Evolutionary conservation across 345 rosid genomes (phyloP), one percentile per base, ranked within the genome.

Genomic region (Syzygium jambos): DNA sequence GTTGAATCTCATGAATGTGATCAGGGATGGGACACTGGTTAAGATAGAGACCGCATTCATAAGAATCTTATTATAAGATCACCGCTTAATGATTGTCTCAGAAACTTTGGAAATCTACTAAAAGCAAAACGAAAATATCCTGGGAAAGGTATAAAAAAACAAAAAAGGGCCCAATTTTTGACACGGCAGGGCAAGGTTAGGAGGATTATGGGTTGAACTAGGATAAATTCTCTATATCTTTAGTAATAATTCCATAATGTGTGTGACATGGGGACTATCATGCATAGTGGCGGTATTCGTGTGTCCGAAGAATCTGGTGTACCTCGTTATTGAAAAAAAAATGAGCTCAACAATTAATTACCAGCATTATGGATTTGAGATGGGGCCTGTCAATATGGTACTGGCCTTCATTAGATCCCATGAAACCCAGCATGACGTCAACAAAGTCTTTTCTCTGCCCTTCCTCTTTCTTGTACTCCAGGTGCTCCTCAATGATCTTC

Each of bases 401-500:
- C 87, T 90, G 90, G 6, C 68, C 63, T 9, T 91, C 88, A 29
- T 90, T 85, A 1, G 88, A 87, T 49, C 86, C 93, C 87, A 90
- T 85, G 54, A 91, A 61, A 4, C 61, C 85, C 78, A 87, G 63
- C 91, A 91, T 78, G 34, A 87, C 78, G 87, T 90, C 89, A 21
- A 91, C 90, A 12, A 90, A 91, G 87, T 91, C 93, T 17, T 87
- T 89, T 68, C 68, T 80, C 73, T 82, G 53, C 27, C 59, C 51
- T 41, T 11, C 55, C 6, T 88, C 88, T 12, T 78, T 52, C 61
- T 22, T 78, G 21, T 49, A 53, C 16, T 85, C 63, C 84, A 89
- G n/a, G 78, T 92, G 94, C 27, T 92, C 93, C 4, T 92, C 88
- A 12, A 93, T 87, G 17, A 91, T 87, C 87, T 87, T 91, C 89